Evolutionary conservation across 1,284 basidiomycete genomes (phyloP).

Genomic region (Moniliella sp.): DNA sequence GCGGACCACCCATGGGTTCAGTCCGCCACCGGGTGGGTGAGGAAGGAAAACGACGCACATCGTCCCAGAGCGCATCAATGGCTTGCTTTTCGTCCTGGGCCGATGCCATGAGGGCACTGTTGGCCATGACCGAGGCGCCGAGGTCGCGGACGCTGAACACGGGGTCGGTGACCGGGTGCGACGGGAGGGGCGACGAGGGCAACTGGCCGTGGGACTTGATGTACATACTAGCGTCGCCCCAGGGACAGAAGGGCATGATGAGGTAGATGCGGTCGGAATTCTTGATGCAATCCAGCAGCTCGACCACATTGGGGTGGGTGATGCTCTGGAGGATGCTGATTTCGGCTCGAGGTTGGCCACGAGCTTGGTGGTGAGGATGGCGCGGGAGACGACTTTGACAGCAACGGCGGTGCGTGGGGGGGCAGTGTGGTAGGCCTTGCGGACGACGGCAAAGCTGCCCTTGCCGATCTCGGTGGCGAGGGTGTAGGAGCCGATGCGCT

Average conservation of each 20-base stretch:
- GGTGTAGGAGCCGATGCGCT: too few relatives aligned
- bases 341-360: slow-evolving; percentile 89
- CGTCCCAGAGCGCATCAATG: too few relatives aligned
- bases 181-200: slow-evolving; percentile 4
- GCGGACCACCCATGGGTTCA: slow-evolving; percentile 67
- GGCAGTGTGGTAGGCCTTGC: too few relatives aligned
- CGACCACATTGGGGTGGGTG: slow-evolving; percentile 77
- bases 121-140: too few relatives aligned
- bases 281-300: slow-evolving; percentile 74
- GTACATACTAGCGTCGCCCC: slow-evolving; percentile 81
- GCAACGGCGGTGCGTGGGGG: too few relatives aligned
- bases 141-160: too few relatives aligned
- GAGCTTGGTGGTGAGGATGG: slow-evolving; percentile 70
- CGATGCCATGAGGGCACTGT: too few relatives aligned
- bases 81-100: too few relatives aligned
- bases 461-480: too few relatives aligned
- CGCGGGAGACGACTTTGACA: slow-evolving; percentile 82
- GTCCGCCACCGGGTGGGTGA: slow-evolving; percentile 68
- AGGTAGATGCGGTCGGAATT: slow-evolving; percentile 85
- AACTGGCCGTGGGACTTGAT: slow-evolving; percentile 42
- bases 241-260: slow-evolving; percentile 90
- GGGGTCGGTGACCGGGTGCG: slow-evolving; percentile 1
- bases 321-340: slow-evolving; percentile 87
- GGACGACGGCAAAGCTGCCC: too few relatives aligned
- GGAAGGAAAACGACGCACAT: too few relatives aligned